phyloP scores from a whole-genome alignment of 495 filamentous ascomycete genomes.

The Cudoniella acicularis region DNA sequence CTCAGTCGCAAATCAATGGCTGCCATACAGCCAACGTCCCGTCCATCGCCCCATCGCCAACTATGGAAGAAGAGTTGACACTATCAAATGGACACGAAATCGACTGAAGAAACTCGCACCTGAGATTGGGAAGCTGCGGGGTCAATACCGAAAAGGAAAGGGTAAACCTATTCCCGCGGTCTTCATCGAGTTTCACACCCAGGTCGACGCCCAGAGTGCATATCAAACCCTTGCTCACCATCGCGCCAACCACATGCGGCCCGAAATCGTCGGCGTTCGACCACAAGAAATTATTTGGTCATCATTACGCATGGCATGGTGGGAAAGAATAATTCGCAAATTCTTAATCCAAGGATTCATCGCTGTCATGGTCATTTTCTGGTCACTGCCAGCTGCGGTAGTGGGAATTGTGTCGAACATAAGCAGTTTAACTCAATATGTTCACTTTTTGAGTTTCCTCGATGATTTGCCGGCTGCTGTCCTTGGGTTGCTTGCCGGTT shows the following conservation, averaged over 20 bases:
- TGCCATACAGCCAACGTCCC: constrained; percentile 74
- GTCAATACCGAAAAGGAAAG: constrained; percentile 65
- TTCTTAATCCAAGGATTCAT: constrained; percentile 70
- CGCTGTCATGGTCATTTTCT: constrained; percentile 81
- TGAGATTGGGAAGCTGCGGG: constrained; percentile 71
- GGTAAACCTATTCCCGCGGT: constrained; percentile 67
- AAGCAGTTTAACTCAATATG: constrained; percentile 51
- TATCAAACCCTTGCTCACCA: constrained; percentile 86
- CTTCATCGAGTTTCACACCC: constrained; percentile 83
- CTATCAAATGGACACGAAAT: constrained; percentile 85
- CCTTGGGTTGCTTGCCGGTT: constrained; percentile 76
- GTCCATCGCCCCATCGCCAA: constrained; percentile 71
- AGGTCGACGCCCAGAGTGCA: constrained; percentile 80
- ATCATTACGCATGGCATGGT: constrained; percentile 83
- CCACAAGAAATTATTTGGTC: constrained; percentile 87
- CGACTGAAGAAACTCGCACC: constrained; percentile 81
- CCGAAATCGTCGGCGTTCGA: constrained; percentile 78
- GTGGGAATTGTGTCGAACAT: constrained; percentile 91
- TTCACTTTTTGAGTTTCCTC: constrained; percentile 54
- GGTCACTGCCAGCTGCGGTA: constrained; percentile 84
- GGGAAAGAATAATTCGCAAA: constrained; percentile 72
- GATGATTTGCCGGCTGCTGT: constrained; percentile 63
- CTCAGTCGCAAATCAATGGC: constrained; percentile 68
- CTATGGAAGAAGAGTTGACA: constrained; percentile 90
- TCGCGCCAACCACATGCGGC: constrained; percentile 82